These are phyloP conservation scores for Vitis cinerea DNA, from an alignment of 164 flowering plant genomes.

Conservation along the genomic window DNA sequence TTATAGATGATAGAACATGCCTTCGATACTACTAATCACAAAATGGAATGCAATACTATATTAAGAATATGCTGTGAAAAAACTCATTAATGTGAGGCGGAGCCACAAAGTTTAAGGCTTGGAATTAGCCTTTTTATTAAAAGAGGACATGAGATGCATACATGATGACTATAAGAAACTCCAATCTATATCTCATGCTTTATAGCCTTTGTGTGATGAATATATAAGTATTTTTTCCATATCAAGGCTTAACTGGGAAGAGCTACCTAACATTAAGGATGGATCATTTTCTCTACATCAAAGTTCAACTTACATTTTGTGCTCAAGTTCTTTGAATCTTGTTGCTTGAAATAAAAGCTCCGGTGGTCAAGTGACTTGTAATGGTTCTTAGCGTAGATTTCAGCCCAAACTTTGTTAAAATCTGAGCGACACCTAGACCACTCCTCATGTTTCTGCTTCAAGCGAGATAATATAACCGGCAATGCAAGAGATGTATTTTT, in stretches of 20 bases:
- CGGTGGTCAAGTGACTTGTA: constrained; percentile 77
- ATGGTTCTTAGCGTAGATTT: constrained; percentile 67
- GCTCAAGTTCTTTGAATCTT: constrained; percentile 73
- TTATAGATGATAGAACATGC: too few relatives aligned
- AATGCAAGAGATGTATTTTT: constrained; percentile 46
- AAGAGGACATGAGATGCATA: too few relatives aligned
- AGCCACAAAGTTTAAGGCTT: too few relatives aligned
- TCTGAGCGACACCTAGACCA: constrained; percentile 64
- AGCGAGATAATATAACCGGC: constrained; percentile 57
- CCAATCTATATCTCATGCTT: too few relatives aligned
- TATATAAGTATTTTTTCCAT: too few relatives aligned
- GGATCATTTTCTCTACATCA: not conserved
- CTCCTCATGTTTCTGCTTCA: constrained; percentile 74
- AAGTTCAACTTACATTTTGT: constrained; percentile 45
- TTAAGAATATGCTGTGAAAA: too few relatives aligned
- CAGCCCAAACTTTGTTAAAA: constrained; percentile 75
- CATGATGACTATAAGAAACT: too few relatives aligned
- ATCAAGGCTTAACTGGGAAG: not conserved
- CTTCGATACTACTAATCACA: too few relatives aligned
- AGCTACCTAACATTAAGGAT: constrained; percentile 1
- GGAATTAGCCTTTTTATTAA: too few relatives aligned
- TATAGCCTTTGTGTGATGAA: too few relatives aligned
- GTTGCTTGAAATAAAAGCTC: constrained; percentile 78
- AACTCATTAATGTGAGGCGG: too few relatives aligned
- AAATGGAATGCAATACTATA: too few relatives aligned